Conservation (phyloP, 805 yeast genomes). For the Yamadazyma olivae region DNA sequence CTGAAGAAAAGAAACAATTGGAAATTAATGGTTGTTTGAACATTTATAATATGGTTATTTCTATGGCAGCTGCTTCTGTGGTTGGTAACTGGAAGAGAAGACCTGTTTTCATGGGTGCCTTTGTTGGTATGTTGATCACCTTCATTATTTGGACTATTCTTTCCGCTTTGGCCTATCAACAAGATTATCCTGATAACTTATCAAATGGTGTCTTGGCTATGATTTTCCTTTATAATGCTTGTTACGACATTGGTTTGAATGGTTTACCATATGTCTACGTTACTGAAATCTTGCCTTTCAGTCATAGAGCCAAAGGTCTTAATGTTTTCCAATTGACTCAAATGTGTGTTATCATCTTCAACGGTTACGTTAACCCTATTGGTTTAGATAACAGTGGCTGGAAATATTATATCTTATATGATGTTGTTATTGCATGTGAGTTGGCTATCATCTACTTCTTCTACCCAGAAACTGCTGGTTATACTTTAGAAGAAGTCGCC, state of each 20-base stretch:
- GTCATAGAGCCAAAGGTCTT: conserved; percentile 40
- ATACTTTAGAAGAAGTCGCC: conserved; percentile 33
- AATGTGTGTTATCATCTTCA: conserved; percentile 19
- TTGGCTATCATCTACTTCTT: conserved; percentile 20
- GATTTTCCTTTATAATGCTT: conserved; percentile 19
- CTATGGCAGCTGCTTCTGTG: conserved; percentile 15
- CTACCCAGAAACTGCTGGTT: conserved; percentile 31
- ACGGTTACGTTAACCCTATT: conserved; percentile 29
- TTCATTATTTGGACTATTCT: conserved; percentile 20
- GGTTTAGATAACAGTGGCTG: conserved; percentile 39
- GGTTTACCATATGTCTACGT: conserved; percentile 45
- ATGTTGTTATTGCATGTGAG: conserved; percentile 17
- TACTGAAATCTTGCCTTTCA: conserved; percentile 39
- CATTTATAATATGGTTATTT: conserved; percentile 40
- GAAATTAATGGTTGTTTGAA: conserved; percentile 48
- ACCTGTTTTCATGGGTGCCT: conserved; percentile 20
- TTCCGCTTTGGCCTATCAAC: conserved; percentile 16
- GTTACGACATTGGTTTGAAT: conserved; percentile 32
- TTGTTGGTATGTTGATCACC: conserved; percentile 19
- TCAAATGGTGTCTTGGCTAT: conserved; percentile 19
- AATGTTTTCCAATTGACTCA: conserved; percentile 22
- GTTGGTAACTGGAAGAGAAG: conserved; percentile 21
- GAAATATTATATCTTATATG: conserved; percentile 39
- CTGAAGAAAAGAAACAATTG: conserved; percentile 39
- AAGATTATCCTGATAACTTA: conserved; percentile 7